A percentile compares a stretch with the other conserved stretches of the same genome.
These are phyloP conservation scores for Claviceps fusiformis DNA, from an alignment of 2,329 filamentous ascomycete genomes.

Conservation along the genomic window DNA sequence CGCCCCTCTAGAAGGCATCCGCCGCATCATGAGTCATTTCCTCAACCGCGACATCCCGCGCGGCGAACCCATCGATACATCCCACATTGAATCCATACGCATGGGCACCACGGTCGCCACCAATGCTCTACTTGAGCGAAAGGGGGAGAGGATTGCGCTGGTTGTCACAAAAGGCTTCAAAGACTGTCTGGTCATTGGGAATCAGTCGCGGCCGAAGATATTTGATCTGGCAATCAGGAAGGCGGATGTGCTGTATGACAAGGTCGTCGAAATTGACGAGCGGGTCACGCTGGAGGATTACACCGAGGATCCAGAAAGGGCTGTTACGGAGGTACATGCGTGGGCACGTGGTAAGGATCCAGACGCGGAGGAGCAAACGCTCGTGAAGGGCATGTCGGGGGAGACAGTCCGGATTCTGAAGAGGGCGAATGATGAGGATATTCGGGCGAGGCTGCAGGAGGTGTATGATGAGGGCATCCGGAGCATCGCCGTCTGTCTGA, in stretches of 20 bases:
- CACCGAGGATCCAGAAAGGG: slow-evolving; percentile 48
- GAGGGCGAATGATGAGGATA: slow-evolving; percentile 39
- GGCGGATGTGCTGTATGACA: slow-evolving; percentile 55
- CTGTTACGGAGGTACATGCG: slow-evolving; percentile 31
- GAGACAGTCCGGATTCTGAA: slow-evolving; percentile 56
- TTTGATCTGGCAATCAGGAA: slow-evolving; percentile 59
- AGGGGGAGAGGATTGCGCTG: slow-evolving; percentile 58
- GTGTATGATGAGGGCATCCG: slow-evolving; percentile 48
- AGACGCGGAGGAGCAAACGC: slow-evolving; percentile 34
- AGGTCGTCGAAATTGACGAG: slow-evolving; percentile 61
- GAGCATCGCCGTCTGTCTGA: slow-evolving; percentile 44
- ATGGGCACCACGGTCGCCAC: slow-evolving; percentile 76
- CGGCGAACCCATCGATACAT: slow-evolving; percentile 21
- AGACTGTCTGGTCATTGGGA: slow-evolving; percentile 58
- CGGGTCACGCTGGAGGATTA: slow-evolving; percentile 62
- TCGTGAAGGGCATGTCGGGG: slow-evolving; percentile 54
- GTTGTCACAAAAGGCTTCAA: slow-evolving; percentile 61
- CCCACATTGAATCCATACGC: slow-evolving; percentile 47
- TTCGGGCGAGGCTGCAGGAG: slow-evolving; percentile 41
- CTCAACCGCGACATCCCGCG: slow-evolving; percentile 19
- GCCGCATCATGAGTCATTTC: slow-evolving; percentile 27
- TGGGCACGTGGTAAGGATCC: slow-evolving; percentile 29
- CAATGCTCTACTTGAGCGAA: slow-evolving; percentile 61
- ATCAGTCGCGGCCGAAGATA: slow-evolving; percentile 59
- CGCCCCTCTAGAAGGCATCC: slow-evolving; percentile 60